Conservation (phyloP, 495 filamentous ascomycete species). For the Aspergillus coremiiformis region DNA sequence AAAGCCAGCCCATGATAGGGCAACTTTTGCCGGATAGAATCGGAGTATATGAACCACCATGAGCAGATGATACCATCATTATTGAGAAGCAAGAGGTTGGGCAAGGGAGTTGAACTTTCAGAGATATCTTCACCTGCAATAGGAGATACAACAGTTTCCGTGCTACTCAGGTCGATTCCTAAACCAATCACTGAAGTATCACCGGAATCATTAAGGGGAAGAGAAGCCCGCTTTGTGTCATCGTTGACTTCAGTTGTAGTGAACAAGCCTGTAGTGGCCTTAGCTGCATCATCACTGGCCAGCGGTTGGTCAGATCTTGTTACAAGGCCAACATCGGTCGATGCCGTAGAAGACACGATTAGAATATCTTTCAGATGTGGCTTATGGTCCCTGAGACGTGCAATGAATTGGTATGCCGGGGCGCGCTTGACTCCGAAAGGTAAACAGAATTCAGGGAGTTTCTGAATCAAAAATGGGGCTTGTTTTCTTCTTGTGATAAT, state of each 20-base stretch:
- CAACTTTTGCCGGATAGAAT: constrained; percentile 66
- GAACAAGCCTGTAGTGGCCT: constrained; percentile 56
- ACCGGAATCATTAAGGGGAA: constrained; percentile 65
- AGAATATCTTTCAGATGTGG: constrained; percentile 73
- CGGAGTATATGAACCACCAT: constrained; percentile 90
- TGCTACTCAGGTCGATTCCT: constrained; percentile 73
- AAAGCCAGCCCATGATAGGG: constrained; percentile 63
- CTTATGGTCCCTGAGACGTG: constrained; percentile 66
- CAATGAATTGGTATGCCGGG: constrained; percentile 67
- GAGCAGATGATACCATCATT: constrained; percentile 75
- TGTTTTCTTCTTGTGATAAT: constrained; percentile 59
- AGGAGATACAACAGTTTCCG: constrained; percentile 68
- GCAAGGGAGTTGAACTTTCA: constrained; percentile 73
- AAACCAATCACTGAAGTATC: constrained; percentile 76
- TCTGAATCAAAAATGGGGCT: constrained; percentile 58
- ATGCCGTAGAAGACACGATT: constrained; percentile 73
- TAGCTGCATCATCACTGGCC: constrained; percentile 50
- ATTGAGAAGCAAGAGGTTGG: constrained; percentile 78
- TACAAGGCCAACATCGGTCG: constrained; percentile 68
- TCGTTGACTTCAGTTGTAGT: constrained; percentile 64
- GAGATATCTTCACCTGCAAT: constrained; percentile 68
- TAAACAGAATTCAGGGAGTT: constrained; percentile 61
- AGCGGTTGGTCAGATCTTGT: constrained; percentile 63
- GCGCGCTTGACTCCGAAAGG: constrained; percentile 58
- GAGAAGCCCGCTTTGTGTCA: constrained; percentile 67